These are phyloP conservation scores for Fusarium heterosporum DNA, from an alignment of 2,329 filamentous ascomycete genomes.

Conservation along the genomic window DNA sequence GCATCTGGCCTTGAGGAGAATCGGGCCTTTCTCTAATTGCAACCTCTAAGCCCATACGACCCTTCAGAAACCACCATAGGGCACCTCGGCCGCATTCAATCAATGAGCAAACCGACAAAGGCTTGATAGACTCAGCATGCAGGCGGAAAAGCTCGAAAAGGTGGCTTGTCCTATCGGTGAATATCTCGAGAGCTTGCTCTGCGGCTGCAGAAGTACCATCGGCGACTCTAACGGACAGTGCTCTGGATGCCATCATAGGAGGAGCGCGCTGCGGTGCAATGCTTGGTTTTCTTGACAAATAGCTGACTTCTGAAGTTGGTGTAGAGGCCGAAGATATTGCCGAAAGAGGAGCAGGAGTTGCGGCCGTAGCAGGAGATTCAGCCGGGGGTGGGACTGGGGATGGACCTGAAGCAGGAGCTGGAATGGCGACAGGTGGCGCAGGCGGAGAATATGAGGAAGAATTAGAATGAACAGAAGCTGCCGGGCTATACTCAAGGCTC, in stretches of 20 bases:
- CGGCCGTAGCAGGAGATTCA: conserved; percentile 5
- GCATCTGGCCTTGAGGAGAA: conserved; percentile 63
- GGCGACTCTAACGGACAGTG: conserved; percentile 55
- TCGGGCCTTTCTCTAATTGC: conserved; percentile 73
- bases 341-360: conserved; percentile 3
- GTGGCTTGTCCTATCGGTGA: conserved; percentile 77
- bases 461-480: conserved; percentile 54
- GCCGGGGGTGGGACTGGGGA: conserved; percentile 10
- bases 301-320: conserved; percentile 31
- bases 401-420: conserved; percentile 9
- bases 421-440: conserved; percentile 23
- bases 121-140: conserved; percentile 79
- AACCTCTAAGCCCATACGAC: conserved; percentile 79
- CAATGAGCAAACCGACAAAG: conserved; percentile 71
- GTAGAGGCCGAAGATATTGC: conserved; percentile 10
- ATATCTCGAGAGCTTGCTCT: conserved; percentile 76
- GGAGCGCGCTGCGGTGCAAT: conserved; percentile 46
- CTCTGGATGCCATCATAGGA: conserved; percentile 47
- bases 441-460: conserved; percentile 48
- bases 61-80: conserved; percentile 91
- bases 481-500: conserved; percentile 57
- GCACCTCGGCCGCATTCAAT: conserved; percentile 77
- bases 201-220: conserved; percentile 60
- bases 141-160: conserved; percentile 81
- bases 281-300: conserved; percentile 42